Evolutionary conservation across 2,329 filamentous ascomycete species (phyloP), one percentile per base, ranked within the genome.

Genomic region (Ophiognomonia clavigignenti-juglandacearum): DNA sequence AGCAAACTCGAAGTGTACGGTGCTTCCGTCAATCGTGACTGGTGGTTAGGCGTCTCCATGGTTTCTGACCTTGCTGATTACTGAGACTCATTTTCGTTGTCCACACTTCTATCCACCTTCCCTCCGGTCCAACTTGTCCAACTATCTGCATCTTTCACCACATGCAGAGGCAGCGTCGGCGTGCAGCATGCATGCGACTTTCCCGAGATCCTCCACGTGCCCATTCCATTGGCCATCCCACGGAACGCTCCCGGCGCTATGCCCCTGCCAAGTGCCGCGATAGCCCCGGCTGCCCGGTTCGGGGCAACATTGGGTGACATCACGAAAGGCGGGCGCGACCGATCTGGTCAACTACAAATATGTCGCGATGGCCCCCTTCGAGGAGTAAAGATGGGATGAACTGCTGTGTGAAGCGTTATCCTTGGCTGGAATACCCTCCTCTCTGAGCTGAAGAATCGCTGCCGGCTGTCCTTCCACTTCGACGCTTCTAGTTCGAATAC

Each of bases 211-310:
- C 23, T 34, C 46, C 40, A 48, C 40, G 46, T 48, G 46, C 29
- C 18, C n/a, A 24, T 45, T 44, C 43, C 29, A 48, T 48, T 48
- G 46, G 46, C 14, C 36, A 26, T 29, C 40, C 29, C 2, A 3
- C 22, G 6, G 23, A 35, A 35, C 32, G 14, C 29, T 39, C 24
- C 13, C 45, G 39, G 34, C 43, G 39, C 35, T 20, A 39, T 26
- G 20, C 16, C 29, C 14, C 45, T 13, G n/a, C 45, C 19, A 24
- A 38, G 24, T n/a, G n/a, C n/a, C n/a, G n/a, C 16, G 20, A 20
- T 14, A 14, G 29, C 2, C 13, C 29, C 29, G 29, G 14, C 13
- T 14, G 13, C 14, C 14, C 29, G 29, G 29, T n/a, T 4, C 29
- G 34, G 24, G 19, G 24, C 24, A 16, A 22, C 27, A 18, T 31